A percentile compares a stretch with the other conserved stretches of the same genome.
Conservation (phyloP, 148 eudicot species). For the Nepenthes mirabilis region DNA sequence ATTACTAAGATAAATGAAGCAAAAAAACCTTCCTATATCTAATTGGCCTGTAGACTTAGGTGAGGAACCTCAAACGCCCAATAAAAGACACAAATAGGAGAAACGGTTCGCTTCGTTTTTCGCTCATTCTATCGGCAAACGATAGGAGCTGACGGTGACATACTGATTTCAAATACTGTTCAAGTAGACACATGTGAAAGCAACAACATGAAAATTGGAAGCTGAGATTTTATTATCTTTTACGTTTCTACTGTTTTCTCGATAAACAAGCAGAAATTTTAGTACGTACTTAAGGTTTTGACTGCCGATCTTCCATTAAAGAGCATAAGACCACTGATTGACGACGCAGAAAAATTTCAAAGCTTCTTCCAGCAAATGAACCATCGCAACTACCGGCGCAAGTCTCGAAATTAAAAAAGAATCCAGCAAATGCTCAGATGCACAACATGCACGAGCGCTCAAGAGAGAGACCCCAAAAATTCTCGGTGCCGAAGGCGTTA, state of each 20-base stretch:
- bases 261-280: too few species aligned
- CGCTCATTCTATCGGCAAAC: too few species aligned
- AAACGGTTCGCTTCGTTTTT: too few species aligned
- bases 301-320: slow-evolving; percentile 89
- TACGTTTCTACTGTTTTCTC: too few species aligned
- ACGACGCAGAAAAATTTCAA: slow-evolving; percentile 79
- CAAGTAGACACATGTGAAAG: not conserved
- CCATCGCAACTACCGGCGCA: slow-evolving; percentile 29
- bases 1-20: too few species aligned
- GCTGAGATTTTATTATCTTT: too few species aligned
- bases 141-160: too few species aligned
- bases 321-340: slow-evolving; percentile 89
- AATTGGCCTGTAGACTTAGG: too few species aligned
- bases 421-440: not conserved
- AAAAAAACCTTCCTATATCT: too few species aligned
- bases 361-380: slow-evolving; percentile 72
- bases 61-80: too few species aligned
- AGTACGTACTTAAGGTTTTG: slow-evolving; percentile 83
- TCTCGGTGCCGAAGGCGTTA: slow-evolving; percentile 7
- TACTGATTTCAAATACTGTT: not conserved
- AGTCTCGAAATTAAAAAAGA: not conserved
- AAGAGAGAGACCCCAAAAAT: slow-evolving; percentile 2
- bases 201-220: not conserved
- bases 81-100: too few species aligned
- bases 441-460: not conserved